Evolutionary conservation across 306 rosid species (phyloP).

Genomic region (Cucumis cinereus): DNA sequence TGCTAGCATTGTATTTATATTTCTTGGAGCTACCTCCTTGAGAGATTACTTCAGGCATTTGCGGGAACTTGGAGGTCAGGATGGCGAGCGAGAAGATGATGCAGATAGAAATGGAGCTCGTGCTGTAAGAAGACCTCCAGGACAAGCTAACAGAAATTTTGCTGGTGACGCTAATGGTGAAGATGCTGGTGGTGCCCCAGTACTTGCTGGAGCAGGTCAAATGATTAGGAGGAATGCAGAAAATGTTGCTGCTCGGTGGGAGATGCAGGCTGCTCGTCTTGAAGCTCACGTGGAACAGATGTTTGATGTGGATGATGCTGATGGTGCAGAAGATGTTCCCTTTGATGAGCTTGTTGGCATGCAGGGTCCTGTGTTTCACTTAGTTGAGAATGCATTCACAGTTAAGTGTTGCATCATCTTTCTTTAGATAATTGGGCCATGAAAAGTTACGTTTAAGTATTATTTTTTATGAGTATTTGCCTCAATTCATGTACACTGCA

Average conservation of each 20-base stretch:
- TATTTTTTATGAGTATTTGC: neutral
- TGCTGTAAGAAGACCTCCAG: constrained; percentile 80
- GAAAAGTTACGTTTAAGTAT: neutral
- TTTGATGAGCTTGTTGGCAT: constrained; percentile 99
- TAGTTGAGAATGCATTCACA: constrained; percentile 97
- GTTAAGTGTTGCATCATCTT: constrained; percentile 31
- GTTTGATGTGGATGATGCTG: constrained; percentile 98
- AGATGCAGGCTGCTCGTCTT: constrained; percentile 96
- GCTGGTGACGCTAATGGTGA: constrained; percentile 74
- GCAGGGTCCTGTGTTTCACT: constrained; percentile 99
- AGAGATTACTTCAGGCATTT: constrained; percentile 98
- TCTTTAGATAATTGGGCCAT: neutral
- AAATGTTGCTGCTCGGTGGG: constrained; percentile 97
- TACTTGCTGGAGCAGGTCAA: constrained; percentile 89
- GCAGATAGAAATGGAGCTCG: constrained; percentile 93
- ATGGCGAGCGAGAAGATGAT: constrained; percentile 88
- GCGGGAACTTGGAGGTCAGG: constrained; percentile 93
- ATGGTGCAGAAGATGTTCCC: constrained; percentile 99
- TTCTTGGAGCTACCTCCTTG: constrained; percentile 93
- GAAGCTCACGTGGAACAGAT: constrained; percentile 99
- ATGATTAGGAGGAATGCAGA: constrained; percentile 85
- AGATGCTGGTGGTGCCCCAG: constrained; percentile 82
- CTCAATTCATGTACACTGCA: neutral
- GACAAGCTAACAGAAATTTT: constrained; percentile 67
- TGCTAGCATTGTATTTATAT: constrained; percentile 94